phyloP scores from a whole-genome alignment of 352 stramenopile species.

The Pythium coloratum region DNA sequence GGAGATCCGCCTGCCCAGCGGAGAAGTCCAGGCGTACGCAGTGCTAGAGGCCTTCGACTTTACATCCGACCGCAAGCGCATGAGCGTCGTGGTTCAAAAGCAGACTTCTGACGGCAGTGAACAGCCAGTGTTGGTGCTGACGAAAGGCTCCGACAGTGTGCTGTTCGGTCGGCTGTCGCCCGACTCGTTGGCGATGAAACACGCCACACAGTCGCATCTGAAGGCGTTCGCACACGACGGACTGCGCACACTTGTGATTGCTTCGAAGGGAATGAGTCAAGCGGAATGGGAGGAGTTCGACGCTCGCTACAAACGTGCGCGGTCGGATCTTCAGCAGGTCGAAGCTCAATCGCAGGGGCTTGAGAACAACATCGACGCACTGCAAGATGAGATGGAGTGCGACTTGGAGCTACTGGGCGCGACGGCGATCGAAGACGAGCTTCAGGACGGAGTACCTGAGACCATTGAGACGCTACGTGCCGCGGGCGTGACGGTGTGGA shows the following conservation, averaged over 20 bases:
- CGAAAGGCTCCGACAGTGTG: conserved; percentile 78
- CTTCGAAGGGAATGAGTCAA: conserved; percentile 47
- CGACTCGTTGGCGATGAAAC: conserved; percentile 32
- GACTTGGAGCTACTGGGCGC: conserved; percentile 67
- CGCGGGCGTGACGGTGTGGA: conserved; percentile 80
- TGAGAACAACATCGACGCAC: conserved; percentile 52
- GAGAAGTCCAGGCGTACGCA: conserved; percentile 60
- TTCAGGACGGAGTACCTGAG: conserved; percentile 81
- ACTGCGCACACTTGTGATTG: conserved; percentile 86
- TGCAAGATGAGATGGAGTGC: conserved; percentile 75
- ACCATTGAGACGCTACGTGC: conserved; percentile 67
- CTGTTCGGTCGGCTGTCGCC: conserved; percentile 69
- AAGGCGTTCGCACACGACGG: conserved; percentile 82
- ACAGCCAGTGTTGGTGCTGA: conserved; percentile 68
- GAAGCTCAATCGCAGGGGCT: conserved; percentile 57
- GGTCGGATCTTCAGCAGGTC: conserved; percentile 57
- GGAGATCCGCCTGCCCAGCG: conserved; percentile 48
- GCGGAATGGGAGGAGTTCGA: conserved; percentile 67
- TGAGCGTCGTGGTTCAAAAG: conserved; percentile 74
- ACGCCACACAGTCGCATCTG: conserved; percentile 60
- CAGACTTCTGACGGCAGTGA: conserved; percentile 53
- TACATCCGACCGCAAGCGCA: conserved; percentile 84
- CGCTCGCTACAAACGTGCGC: conserved; percentile 53
- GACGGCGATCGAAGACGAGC: conserved; percentile 80
- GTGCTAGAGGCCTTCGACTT: conserved; percentile 93